Conservation (phyloP, 352 stramenopile genomes). For the Lagenidium giganteum region DNA sequence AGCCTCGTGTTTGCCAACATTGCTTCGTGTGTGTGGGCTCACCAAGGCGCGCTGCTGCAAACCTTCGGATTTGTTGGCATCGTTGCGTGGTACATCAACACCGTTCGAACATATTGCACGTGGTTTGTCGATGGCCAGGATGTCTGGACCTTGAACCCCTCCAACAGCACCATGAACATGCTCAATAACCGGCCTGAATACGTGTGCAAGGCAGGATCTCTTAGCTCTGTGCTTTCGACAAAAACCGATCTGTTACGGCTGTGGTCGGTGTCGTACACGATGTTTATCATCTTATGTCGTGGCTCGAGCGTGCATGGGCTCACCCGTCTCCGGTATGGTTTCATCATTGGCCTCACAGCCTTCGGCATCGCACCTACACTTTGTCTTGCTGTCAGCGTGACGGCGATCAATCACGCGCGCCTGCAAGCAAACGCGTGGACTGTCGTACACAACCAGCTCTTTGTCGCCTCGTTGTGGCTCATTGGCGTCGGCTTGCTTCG, state of each 20-base stretch:
- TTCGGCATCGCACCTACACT: constrained; percentile 13
- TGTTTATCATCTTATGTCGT: constrained; percentile 14
- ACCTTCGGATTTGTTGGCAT: too few species aligned
- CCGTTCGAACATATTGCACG: constrained; percentile 13
- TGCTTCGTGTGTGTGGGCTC: too few species aligned
- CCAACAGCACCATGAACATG: not conserved
- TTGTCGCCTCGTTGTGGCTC: constrained; percentile 13
- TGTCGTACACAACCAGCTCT: constrained; percentile 17
- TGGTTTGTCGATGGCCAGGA: constrained; percentile 14
- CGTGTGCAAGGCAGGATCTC: constrained; percentile 9
- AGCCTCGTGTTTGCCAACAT: too few species aligned
- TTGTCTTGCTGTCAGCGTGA: constrained; percentile 4
- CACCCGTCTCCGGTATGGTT: constrained; percentile 4
- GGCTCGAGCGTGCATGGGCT: constrained; percentile 8
- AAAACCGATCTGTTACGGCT: constrained; percentile 7
- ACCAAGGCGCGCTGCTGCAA: too few species aligned
- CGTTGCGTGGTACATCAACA: constrained; percentile 16
- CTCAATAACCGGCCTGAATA: constrained; percentile 13
- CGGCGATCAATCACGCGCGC: constrained; percentile 10
- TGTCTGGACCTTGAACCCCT: constrained; percentile 8
- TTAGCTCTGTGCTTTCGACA: not conserved
- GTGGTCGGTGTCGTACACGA: constrained; percentile 17
- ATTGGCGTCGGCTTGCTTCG: not conserved
- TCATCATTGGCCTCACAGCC: constrained; percentile 5
- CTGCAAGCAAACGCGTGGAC: not conserved